These are phyloP conservation scores for Tolypocladium cylindrosporum DNA, from an alignment of 2,329 filamentous ascomycete genomes.

Conservation along the genomic window DNA sequence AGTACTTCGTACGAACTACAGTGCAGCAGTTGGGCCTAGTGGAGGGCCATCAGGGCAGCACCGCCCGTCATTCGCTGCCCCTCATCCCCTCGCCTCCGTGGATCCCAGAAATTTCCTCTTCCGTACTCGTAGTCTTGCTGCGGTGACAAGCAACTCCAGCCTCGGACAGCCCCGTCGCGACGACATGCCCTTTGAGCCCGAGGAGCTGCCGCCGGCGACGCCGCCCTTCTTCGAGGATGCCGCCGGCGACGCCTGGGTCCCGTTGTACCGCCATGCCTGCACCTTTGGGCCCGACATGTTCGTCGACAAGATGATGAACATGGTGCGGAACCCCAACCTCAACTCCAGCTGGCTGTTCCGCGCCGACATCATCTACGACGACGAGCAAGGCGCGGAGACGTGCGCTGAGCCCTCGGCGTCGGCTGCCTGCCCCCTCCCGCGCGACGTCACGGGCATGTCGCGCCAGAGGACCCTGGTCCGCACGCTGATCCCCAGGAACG, in stretches of 20 bases:
- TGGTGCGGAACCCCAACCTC: conserved; percentile 70
- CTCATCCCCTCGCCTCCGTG: neutral
- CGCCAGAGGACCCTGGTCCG: conserved; percentile 60
- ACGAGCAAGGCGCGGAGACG: conserved; percentile 8
- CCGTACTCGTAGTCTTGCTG: neutral
- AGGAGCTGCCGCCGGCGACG: conserved; percentile 15
- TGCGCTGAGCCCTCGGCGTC: neutral
- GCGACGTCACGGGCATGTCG: conserved; percentile 14
- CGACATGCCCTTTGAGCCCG: conserved; percentile 17
- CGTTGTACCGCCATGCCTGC: conserved; percentile 46
- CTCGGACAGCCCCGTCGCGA: neutral
- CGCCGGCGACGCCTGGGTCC: conserved; percentile 33
- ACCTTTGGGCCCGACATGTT: conserved; percentile 56
- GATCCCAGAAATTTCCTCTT: neutral
- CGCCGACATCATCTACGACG: conserved; percentile 56
- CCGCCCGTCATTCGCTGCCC: neutral
- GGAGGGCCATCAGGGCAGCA: neutral
- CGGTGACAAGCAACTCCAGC: neutral
- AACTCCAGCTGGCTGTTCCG: conserved; percentile 70
- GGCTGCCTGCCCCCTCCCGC: conserved; percentile 2
- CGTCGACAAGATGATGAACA: conserved; percentile 57
- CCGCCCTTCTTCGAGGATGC: conserved; percentile 16
- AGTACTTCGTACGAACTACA: neutral
- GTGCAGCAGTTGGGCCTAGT: neutral
- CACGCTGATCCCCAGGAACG: conserved; percentile 73